Conservation (phyloP, 2,329 filamentous ascomycete species). For the Fusarium sp. region DNA sequence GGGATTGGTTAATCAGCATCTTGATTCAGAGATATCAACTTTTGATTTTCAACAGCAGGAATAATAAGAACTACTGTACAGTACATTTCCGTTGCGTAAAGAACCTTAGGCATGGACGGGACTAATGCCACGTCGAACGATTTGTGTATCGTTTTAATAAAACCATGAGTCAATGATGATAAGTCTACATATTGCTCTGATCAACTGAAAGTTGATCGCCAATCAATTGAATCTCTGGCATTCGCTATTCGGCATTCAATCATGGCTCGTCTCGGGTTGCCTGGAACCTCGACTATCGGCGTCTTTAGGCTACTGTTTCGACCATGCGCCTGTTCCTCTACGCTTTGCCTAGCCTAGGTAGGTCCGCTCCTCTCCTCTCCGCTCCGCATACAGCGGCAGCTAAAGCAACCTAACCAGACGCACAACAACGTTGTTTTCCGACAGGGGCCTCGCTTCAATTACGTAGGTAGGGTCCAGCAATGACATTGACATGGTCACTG, state of each 20-base stretch:
- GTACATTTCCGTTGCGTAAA: conserved; percentile 4
- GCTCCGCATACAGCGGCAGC: conserved; percentile 38
- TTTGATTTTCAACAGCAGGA: conserved; percentile 24
- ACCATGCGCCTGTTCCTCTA: conserved; percentile 22
- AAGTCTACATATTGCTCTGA: background rate
- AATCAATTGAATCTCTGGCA: conserved; percentile 8
- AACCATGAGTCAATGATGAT: background rate
- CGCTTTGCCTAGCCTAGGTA: background rate
- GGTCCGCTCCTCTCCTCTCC: conserved; percentile 28
- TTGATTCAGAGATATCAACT: conserved; percentile 40
- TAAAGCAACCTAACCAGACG: conserved; percentile 11
- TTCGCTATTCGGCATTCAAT: conserved; percentile 21
- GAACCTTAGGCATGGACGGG: background rate
- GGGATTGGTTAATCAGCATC: conserved; percentile 33
- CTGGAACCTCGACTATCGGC: conserved; percentile 13
- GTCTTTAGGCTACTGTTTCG: conserved; percentile 22
- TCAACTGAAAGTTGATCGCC: background rate
- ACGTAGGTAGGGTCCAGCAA: conserved; percentile 39
- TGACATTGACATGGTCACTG: conserved; percentile 20
- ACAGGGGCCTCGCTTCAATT: conserved; percentile 26
- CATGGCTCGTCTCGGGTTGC: background rate
- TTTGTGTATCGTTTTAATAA: background rate
- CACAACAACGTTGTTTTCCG: conserved; percentile 17
- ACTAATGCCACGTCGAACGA: conserved; percentile 28
- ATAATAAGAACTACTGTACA: conserved; percentile 7